Percentiles rank a stretch among this genome's conserved stretches.
Conservation (phyloP, 768 basidiomycete species). For the Boletus vinaceobasis region DNA sequence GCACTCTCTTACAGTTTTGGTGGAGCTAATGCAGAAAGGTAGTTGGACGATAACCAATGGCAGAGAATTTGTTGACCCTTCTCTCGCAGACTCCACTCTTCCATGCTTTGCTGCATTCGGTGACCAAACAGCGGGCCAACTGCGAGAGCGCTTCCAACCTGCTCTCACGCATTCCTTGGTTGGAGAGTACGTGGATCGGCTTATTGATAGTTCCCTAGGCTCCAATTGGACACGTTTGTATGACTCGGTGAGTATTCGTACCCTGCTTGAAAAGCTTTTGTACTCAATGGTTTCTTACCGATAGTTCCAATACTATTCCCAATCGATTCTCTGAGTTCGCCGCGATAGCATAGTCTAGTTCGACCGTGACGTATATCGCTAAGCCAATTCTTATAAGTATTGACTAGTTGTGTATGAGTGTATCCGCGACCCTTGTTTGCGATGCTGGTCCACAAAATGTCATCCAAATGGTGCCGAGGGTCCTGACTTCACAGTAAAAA, state of each 20-base stretch:
- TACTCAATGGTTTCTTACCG: neutral
- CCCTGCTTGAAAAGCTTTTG: neutral
- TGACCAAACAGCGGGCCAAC: slow-evolving; percentile 82
- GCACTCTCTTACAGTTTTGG: slow-evolving; percentile 52
- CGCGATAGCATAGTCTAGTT: neutral
- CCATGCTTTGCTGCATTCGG: slow-evolving; percentile 91
- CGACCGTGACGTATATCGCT: neutral
- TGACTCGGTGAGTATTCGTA: slow-evolving; percentile 67
- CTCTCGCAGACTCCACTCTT: slow-evolving; percentile 67
- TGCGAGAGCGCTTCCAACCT: slow-evolving; percentile 93
- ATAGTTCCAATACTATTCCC: slow-evolving; percentile 92
- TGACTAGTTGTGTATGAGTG: neutral
- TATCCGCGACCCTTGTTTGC: neutral
- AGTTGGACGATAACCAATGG: slow-evolving; percentile 7
- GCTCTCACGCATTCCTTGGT: slow-evolving; percentile 80
- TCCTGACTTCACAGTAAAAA: neutral
- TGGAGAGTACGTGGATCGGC: slow-evolving; percentile 82
- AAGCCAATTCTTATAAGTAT: neutral
- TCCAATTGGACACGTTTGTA: slow-evolving; percentile 95
- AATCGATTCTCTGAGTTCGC: slow-evolving; percentile 67
- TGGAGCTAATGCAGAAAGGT: slow-evolving; percentile 99
- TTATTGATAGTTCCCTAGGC: slow-evolving; percentile 87
- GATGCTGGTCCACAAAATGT: neutral
- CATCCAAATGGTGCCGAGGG: neutral
- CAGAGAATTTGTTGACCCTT: slow-evolving; percentile 1